Evolutionary conservation across 2,329 filamentous ascomycete genomes (phyloP).

Genomic region (Furcasterigmium furcatum): DNA sequence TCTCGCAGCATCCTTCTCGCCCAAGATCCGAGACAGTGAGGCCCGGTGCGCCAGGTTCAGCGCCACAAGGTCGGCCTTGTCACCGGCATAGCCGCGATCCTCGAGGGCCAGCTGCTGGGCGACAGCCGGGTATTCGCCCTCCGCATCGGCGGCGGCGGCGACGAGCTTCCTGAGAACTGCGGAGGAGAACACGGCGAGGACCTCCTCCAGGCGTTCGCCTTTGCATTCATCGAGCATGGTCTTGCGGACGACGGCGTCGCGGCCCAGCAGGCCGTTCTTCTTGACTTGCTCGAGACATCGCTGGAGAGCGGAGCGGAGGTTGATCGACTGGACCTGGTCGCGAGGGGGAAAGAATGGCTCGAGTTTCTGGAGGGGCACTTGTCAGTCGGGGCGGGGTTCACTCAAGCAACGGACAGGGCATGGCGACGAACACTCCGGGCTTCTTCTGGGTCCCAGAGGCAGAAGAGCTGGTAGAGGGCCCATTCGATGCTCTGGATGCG

Average conservation of each 20-base stretch:
- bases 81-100: constrained; percentile 52
- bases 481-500: constrained; percentile 84
- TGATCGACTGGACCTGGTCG: constrained; percentile 87
- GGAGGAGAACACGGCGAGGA: constrained; percentile 80
- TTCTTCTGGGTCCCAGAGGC: constrained; percentile 76
- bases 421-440: constrained; percentile 75
- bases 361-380: constrained; percentile 61
- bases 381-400: neutral
- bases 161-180: constrained; percentile 72
- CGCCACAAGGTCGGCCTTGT: constrained; percentile 54
- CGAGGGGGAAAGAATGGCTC: constrained; percentile 86
- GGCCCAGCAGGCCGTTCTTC: constrained; percentile 78
- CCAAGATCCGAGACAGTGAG: constrained; percentile 58
- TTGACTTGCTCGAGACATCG: constrained; percentile 81
- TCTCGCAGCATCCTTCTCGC: constrained; percentile 56
- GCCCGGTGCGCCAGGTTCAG: constrained; percentile 72
- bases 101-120: constrained; percentile 57
- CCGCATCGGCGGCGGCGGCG: constrained; percentile 34
- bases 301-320: constrained; percentile 80
- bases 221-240: constrained; percentile 97
- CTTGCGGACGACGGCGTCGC: constrained; percentile 80
- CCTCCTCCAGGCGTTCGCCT: constrained; percentile 84
- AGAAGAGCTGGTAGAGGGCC: constrained; percentile 84
- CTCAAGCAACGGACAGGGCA: too few species aligned
- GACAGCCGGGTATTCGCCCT: constrained; percentile 39